Percentiles rank a stretch among this genome's conserved stretches.
Conservation (phyloP, 805 yeast species). For the Ogataea populi-albae region DNA sequence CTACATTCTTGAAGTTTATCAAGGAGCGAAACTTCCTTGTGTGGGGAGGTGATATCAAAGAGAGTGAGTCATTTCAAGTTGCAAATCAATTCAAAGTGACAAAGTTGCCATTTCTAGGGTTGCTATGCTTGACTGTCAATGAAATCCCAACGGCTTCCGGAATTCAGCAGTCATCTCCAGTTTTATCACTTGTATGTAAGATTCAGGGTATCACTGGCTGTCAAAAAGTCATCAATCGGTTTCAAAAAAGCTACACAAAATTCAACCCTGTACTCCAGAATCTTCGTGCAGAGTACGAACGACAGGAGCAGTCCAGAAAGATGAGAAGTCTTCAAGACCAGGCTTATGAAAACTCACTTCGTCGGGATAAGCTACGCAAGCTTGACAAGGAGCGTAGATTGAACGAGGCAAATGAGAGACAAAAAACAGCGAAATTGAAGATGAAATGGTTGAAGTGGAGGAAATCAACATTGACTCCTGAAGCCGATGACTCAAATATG, state of each 20-base stretch:
- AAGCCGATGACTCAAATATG: conserved; percentile 18
- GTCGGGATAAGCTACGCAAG: conserved; percentile 59
- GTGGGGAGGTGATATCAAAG: conserved; percentile 88
- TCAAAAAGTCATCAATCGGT: conserved; percentile 36
- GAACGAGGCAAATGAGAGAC: conserved; percentile 17
- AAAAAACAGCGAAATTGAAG: conserved; percentile 18
- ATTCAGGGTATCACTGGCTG: conserved; percentile 57
- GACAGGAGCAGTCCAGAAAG: conserved; percentile 52
- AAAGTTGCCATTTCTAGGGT: conserved; percentile 77
- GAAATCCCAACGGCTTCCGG: conserved; percentile 56
- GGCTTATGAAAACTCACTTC: conserved; percentile 70
- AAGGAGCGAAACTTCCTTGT: conserved; percentile 53
- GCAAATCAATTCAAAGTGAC: conserved; percentile 71
- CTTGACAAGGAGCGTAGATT: conserved; percentile 35
- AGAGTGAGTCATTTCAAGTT: conserved; percentile 80
- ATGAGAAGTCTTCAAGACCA: conserved; percentile 71
- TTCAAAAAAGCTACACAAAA: conserved; percentile 38
- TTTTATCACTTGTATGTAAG: conserved; percentile 58
- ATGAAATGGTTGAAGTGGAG: conserved; percentile 52
- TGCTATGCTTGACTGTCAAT: conserved; percentile 65
- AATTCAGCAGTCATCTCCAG: conserved; percentile 49
- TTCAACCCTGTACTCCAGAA: conserved; percentile 60
- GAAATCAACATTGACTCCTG: conserved; percentile 24
- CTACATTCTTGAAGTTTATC: conserved; percentile 45
- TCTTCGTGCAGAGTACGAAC: conserved; percentile 62